Conservation (phyloP, 306 rosid species). For the Dicorynia guianensis region DNA sequence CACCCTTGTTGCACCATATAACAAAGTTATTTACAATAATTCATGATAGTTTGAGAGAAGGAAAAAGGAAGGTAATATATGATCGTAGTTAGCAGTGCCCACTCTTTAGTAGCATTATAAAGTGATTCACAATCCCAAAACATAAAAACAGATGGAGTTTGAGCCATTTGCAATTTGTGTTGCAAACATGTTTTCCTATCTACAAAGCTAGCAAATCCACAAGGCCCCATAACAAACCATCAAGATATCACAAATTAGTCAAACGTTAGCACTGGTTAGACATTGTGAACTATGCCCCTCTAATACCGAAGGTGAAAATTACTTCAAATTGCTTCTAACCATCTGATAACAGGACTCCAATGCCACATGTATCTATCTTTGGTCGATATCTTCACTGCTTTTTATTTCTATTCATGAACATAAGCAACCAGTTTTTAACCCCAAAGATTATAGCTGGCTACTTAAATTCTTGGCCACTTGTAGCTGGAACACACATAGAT, state of each 20-base stretch:
- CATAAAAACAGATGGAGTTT: not conserved
- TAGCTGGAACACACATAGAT: not conserved
- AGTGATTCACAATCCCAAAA: slow-evolving; percentile 6
- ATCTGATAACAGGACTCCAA: not conserved
- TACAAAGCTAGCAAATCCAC: not conserved
- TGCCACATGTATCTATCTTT: not conserved
- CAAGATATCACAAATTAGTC: not conserved
- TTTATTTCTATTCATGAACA: not conserved
- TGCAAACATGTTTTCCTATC: not conserved
- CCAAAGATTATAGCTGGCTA: not conserved
- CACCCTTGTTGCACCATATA: not conserved
- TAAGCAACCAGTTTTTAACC: not conserved
- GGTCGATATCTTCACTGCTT: not conserved
- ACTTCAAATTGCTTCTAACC: not conserved
- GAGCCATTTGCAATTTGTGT: not conserved
- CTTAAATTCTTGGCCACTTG: not conserved
- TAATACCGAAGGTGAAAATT: not conserved
- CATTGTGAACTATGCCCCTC: too few relatives aligned
- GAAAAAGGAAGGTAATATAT: not conserved
- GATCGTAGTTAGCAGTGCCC: not conserved
- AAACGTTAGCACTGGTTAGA: too few relatives aligned
- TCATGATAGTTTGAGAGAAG: not conserved
- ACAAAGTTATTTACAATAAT: not conserved
- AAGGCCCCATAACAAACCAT: not conserved
- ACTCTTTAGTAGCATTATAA: not conserved